These are phyloP conservation scores for Bertia moriformis DNA, from an alignment of 2,329 filamentous ascomycete species.

Conservation along the genomic window DNA sequence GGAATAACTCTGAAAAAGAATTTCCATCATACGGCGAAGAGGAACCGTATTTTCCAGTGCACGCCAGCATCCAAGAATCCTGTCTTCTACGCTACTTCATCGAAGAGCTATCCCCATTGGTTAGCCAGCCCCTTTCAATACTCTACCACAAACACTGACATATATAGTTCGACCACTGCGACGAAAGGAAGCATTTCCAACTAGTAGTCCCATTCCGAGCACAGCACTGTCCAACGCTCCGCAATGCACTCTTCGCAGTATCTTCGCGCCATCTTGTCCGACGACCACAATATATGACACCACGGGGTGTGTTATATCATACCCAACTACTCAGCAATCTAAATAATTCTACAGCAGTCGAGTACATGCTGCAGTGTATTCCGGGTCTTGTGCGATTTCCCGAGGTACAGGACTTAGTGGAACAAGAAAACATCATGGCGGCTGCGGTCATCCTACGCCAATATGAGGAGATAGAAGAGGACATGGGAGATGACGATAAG, in stretches of 20 bases:
- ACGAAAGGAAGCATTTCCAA: neutral
- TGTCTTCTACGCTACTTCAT: slow-evolving; percentile 10
- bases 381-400: slow-evolving; percentile 2
- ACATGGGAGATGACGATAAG: slow-evolving; percentile 9
- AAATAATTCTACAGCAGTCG: neutral
- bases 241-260: slow-evolving; percentile 10
- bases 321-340: neutral
- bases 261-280: slow-evolving; percentile 9
- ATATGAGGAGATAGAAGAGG: slow-evolving; percentile 5
- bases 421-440: slow-evolving; percentile 12
- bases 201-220: slow-evolving; percentile 8
- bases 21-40: no score
- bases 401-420: slow-evolving; percentile 4
- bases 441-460: slow-evolving; percentile 11
- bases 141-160: no score
- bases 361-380: neutral
- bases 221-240: slow-evolving; percentile 7
- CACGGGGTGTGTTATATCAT: neutral
- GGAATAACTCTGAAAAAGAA: no score
- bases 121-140: slow-evolving; percentile 5
- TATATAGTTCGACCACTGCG: neutral
- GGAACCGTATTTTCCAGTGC: no score
- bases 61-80: slow-evolving; percentile 7
- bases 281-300: slow-evolving; percentile 8
- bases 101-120: slow-evolving; percentile 11